These are phyloP conservation scores for Aureobasidium sp. DNA, from an alignment of 2,329 filamentous ascomycete species.

Conservation along the genomic window DNA sequence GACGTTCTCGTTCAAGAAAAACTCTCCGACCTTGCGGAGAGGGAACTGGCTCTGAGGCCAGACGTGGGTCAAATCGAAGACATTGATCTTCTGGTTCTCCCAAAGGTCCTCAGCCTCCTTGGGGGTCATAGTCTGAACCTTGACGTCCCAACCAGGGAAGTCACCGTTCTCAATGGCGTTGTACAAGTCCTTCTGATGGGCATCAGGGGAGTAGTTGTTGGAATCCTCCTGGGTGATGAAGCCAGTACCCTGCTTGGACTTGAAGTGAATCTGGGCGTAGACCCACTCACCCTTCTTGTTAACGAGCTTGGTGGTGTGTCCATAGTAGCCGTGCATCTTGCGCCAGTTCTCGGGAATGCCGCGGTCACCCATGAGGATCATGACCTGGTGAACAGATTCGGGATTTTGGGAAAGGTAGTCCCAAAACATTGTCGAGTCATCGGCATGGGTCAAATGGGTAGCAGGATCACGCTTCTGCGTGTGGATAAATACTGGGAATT, in stretches of 20 bases:
- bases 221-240: conserved; percentile 49
- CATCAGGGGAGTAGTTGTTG: conserved; percentile 44
- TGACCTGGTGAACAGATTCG: conserved; percentile 48
- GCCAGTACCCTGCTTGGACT: conserved; percentile 44
- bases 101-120: conserved; percentile 46
- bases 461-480: conserved; percentile 68
- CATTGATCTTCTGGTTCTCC: conserved; percentile 49
- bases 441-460: conserved; percentile 61
- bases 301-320: conserved; percentile 48
- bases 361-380: conserved; percentile 49
- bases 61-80: conserved; percentile 49
- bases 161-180: conserved; percentile 47
- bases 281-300: conserved; percentile 50
- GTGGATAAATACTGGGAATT: conserved; percentile 66
- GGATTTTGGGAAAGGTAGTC: conserved; percentile 51
- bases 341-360: conserved; percentile 50
- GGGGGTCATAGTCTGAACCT: conserved; percentile 46
- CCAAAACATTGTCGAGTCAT: conserved; percentile 62
- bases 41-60: conserved; percentile 49
- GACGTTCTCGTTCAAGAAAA: conserved; percentile 48
- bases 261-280: conserved; percentile 48
- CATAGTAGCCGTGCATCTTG: conserved; percentile 49
- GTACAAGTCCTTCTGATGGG: conserved; percentile 48
- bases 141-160: conserved; percentile 46
- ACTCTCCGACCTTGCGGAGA: conserved; percentile 47